These are phyloP conservation scores for Nicotiana rustica DNA, from an alignment of 305 asterid genomes.

Conservation along the genomic window DNA sequence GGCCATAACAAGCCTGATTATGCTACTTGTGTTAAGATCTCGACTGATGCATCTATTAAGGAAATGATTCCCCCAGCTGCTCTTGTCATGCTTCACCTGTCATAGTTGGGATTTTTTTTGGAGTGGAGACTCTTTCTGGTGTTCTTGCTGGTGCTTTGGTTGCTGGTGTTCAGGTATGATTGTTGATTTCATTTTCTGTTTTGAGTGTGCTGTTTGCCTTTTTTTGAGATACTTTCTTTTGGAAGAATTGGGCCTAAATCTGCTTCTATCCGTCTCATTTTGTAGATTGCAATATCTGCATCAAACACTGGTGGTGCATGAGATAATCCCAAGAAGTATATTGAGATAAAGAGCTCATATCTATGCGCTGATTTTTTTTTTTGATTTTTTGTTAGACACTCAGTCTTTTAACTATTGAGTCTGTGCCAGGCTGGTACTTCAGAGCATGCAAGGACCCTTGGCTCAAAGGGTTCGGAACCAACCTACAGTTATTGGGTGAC, in stretches of 20 bases:
- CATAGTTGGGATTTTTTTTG: conserved; percentile 42
- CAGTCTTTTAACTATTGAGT: background rate
- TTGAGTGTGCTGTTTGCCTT: background rate
- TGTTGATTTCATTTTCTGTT: background rate
- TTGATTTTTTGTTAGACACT: background rate
- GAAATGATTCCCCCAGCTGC: conserved; percentile 46
- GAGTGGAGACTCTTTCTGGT: conserved; percentile 44
- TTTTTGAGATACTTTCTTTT: background rate
- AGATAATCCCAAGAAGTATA: conserved; percentile 44
- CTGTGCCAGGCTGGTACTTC: conserved; percentile 41
- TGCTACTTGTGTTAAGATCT: conserved; percentile 44
- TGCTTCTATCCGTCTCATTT: background rate
- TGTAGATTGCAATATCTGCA: conserved; percentile 41
- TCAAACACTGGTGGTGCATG: conserved; percentile 47
- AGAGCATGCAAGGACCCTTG: conserved; percentile 43
- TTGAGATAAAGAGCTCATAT: conserved; percentile 34
- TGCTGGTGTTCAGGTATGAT: conserved; percentile 43
- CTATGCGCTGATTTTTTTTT: background rate
- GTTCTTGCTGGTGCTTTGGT: conserved; percentile 44
- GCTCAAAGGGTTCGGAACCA: conserved; percentile 44
- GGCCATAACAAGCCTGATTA: conserved; percentile 42
- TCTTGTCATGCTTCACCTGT: conserved; percentile 42
- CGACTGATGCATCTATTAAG: conserved; percentile 43
- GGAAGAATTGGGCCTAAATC: background rate
- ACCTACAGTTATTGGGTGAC: conserved; percentile 42